Evolutionary conservation across 805 yeast species (phyloP), one percentile per base, ranked within the genome.

Genomic region (Candida hispaniensis): DNA sequence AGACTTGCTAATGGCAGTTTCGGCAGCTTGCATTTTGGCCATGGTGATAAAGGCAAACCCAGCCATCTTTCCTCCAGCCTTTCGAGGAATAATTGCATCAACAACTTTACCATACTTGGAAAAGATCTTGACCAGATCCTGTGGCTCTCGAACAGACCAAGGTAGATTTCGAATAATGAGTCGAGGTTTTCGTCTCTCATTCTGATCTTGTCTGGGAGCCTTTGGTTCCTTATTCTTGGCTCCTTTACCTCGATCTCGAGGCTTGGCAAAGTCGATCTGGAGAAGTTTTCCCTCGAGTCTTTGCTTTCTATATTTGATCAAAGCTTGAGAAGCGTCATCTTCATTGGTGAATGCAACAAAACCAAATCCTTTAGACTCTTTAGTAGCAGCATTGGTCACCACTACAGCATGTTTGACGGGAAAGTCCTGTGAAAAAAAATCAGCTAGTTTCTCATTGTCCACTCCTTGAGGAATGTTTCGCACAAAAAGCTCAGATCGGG

Each of bases 21-120:
- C 76, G 32, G 98, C 97, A 43, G 77, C 73, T 17, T 71, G 59
- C 43, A 73, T 66, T 49, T 78, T 81, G 50, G 73, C 73, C 94
- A 91, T 79, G 1, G 91, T 79, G 7, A 91, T 85, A 56, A 91
- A 91, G 0, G 85, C 98, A 67, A 88, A 91, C 7, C 98, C 98
- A 41, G 78, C 63, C 91, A 91, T 79, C 54, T 71, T 75, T 10
- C 95, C 94, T 32, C 83, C 93, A 30, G 70, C 67, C 51, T 80
- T 82, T 49, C 81, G 73, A 29, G 98, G 98, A 46, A 91, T 82
- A 46, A 74, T 73, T 0, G 88, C 93, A 50, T 85, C 94, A 15
- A 71, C 73, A 20, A 91, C 94, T 17, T 79, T 76, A 34, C 98
- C 98, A 52, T 62, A 91, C 49, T 73, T 73, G 39, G 67, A 59